Base-by-base conservation (phyloP, 768 basidiomycete genomes). In the Leccinum subgranulosum region DNA sequence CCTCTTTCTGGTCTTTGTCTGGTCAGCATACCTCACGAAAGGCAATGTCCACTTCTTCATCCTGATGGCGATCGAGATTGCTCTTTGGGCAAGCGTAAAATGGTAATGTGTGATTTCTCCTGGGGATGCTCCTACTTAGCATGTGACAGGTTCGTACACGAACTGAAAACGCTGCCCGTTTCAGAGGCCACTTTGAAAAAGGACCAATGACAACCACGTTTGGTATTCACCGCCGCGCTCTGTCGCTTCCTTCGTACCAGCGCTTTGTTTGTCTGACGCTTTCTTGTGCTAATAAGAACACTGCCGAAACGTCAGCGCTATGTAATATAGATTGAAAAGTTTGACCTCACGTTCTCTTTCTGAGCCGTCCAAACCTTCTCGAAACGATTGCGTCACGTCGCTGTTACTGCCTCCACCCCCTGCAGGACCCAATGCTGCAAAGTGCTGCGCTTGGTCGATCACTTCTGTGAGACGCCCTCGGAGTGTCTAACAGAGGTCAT, bases 291-390 rank as follows among this genome's bases (percentile, higher is more conserved):
- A 92, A 75, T 11, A 83, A 75, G 71, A 96, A 97, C 56, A 97
- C 94, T 97, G 59, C 17, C 29, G 31, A 47, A 28, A 23, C 43
- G 62, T 61, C 62, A 63, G 56, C 34, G 29, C 48, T 27, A 43
- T 49, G 21, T 29, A 25, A 12, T 31, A 29, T 41, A n/a, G 23
- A 55, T 51, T 12, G 15, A 55, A 53, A 21, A 49, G 21, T 33
- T 48, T 34, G 51, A n/a, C 78, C 86, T 79, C 69, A 96, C 94
- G 64, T 77, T 96, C 93, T 61, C 95, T 82, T 70, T 98, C 94
- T 14, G 91, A 92, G n/a, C 83, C 85, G 55, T 98, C 94, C 58
- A 98, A 81, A 1, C 94, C 95, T 70, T 96, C 94, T 62, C 92
- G 79, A 66, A 98, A 98, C 12, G 82, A 75, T 61, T 89, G 87